A percentile compares a stretch with the other conserved stretches of the same genome.
Evolutionary conservation across 176 grass and related monocot genomes (phyloP).

Genomic region (Musa troglodytarum): DNA sequence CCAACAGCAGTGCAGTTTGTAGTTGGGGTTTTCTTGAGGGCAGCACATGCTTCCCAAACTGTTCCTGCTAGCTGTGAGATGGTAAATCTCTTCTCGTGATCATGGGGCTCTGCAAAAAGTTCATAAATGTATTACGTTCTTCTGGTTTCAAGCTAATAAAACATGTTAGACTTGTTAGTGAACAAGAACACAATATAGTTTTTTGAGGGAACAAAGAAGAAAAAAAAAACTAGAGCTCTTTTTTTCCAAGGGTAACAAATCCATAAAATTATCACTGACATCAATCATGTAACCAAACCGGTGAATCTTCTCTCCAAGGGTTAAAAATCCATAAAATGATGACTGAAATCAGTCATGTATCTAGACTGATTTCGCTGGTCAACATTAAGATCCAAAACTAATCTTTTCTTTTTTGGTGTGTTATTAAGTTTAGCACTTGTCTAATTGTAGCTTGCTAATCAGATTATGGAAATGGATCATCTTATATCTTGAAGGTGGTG

Average conservation of each 20-base stretch:
- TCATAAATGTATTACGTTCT: background rate
- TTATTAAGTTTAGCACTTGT: too few species aligned
- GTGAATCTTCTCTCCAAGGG: background rate
- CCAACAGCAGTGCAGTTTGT: slow-evolving; percentile 65
- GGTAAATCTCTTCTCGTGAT: slow-evolving; percentile 32
- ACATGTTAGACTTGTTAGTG: background rate
- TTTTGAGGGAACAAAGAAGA: background rate
- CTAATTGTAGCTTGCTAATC: background rate
- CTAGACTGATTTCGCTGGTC: background rate
- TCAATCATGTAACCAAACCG: background rate
- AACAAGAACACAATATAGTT: background rate
- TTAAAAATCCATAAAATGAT: background rate
- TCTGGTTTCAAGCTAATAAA: background rate
- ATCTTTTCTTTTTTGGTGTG: background rate
- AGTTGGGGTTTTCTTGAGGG: slow-evolving; percentile 70
- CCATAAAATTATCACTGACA: background rate
- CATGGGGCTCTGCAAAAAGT: slow-evolving; percentile 42
- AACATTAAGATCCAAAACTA: background rate
- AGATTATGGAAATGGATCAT: background rate
- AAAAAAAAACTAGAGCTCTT: background rate
- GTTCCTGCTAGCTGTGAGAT: slow-evolving; percentile 56
- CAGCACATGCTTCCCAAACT: slow-evolving; percentile 82
- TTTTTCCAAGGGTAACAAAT: background rate
- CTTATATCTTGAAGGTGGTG: background rate
- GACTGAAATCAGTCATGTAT: background rate